phyloP scores from a whole-genome alignment of 140 eudicot genomes.

The Anethum foeniculum region DNA sequence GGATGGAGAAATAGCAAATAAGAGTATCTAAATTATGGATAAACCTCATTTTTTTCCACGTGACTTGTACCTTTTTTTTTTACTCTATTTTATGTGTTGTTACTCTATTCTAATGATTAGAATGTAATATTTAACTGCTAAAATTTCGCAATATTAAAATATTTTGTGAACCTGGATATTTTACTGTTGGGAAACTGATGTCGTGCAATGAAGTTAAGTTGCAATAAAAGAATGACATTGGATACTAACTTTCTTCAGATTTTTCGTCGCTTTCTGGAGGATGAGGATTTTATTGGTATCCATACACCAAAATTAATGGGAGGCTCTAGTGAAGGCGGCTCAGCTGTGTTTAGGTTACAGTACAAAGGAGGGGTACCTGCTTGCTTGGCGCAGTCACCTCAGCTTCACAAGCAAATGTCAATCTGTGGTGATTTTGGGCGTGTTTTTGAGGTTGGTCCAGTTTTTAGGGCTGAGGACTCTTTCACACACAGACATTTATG shows the following conservation, averaged over 20 bases:
- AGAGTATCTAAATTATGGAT: not conserved
- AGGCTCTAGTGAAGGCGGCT: conserved; percentile 92
- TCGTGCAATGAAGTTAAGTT: no score
- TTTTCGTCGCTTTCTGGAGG: conserved; percentile 46
- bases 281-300: conserved; percentile 59
- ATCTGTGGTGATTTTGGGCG: conserved; percentile 75
- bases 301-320: conserved; percentile 66
- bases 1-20: not conserved
- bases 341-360: conserved; percentile 73
- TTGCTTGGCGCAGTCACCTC: conserved; percentile 92
- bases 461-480: conserved; percentile 88
- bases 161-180: no score
- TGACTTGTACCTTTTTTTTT: not conserved
- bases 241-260: conserved; percentile 35
- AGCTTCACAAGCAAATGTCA: conserved; percentile 89
- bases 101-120: not conserved
- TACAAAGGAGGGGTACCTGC: conserved; percentile 73
- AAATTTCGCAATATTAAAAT: no score
- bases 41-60: not conserved
- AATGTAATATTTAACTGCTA: not conserved
- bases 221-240: not conserved
- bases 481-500: conserved; percentile 86
- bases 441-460: conserved; percentile 77
- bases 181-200: no score
- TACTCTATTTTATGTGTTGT: not conserved